Base-by-base conservation (phyloP, 768 basidiomycete genomes). In the Macrolepiota albuminosa region DNA sequence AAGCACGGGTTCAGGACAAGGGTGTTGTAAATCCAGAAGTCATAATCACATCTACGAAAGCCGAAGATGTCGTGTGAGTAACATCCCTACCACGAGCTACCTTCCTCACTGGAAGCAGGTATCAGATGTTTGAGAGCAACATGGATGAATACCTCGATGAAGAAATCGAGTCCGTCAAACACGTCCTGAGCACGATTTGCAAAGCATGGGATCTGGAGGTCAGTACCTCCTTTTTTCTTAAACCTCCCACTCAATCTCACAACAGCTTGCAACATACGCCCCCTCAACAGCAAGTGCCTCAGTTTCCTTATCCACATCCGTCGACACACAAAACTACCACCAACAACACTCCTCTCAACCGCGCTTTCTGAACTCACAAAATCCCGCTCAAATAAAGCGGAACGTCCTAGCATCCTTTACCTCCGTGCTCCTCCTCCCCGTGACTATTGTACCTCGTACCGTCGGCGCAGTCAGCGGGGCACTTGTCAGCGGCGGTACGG, bases 91-190 rank as follows among this genome's bases (percentile, higher is more conserved):
- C 46, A 9, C 34, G 16, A 52, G 4, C 10, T 47, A 13, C 51
- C 58, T 64, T 60, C 45, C 61, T 60, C 33, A 55, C 48, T 33
- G 18, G 13, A 8, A 49, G 10, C 58, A 95, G 94, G 13, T 96
- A 93, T 71, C 84, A 81, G 49, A 97, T 98, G 93, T 98, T 98
- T 65, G 95, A 98, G 72, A 78, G 82, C 10, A 91, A 95, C 70
- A 97, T 98, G 93, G 95, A 97, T 69, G 95, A 98, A 68, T 98
- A 98, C 67, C 86, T 98, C 2, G 90, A 94, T 61, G 94, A 98
- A 68, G 96, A 99, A 71, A 81, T 89, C 6, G 95, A 97, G 59
- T 82, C 81, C 60, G 80, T 93, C 53, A 93, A 93, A 67, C 80
- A 79, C 5, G 76, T 81, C 0, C 84, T 97, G 57, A 90, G 92